Percentiles rank a stretch among this genome's conserved stretches.
These are phyloP conservation scores for Candida ipomoeae DNA, from an alignment of 805 yeast genomes.

Conservation along the genomic window DNA sequence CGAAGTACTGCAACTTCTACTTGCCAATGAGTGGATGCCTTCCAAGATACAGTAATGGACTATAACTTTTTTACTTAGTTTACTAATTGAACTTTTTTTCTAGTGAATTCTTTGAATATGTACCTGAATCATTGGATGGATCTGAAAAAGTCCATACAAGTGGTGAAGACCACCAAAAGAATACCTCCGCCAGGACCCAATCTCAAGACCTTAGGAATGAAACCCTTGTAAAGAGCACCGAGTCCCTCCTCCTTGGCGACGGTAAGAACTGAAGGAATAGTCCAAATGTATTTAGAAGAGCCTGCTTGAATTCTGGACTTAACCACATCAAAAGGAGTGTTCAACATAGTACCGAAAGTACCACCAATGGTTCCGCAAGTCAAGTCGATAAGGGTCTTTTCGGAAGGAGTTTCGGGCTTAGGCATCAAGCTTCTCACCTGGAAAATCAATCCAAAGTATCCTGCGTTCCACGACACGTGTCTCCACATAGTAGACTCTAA, in stretches of 20 bases:
- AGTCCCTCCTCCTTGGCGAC: conserved; percentile 91
- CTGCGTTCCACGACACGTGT: conserved; percentile 96
- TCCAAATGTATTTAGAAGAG: conserved; percentile 87
- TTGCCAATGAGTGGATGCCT: neutral
- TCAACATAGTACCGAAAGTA: conserved; percentile 88
- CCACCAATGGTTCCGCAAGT: conserved; percentile 96
- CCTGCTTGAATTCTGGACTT: conserved; percentile 96
- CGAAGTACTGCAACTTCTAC: neutral
- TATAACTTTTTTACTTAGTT: too few species aligned
- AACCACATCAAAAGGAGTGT: conserved; percentile 97
- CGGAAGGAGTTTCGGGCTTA: conserved; percentile 61
- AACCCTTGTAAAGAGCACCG: conserved; percentile 88
- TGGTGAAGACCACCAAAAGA: conserved; percentile 90
- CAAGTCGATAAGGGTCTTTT: conserved; percentile 81
- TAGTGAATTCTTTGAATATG: neutral
- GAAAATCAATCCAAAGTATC: conserved; percentile 92
- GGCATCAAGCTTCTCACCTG: conserved; percentile 81
- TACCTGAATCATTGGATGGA: conserved; percentile 28
- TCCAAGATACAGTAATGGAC: neutral
- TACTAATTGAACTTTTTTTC: too few species aligned
- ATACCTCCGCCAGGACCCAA: conserved; percentile 99
- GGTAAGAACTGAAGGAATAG: conserved; percentile 69
- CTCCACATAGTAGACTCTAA: conserved; percentile 97
- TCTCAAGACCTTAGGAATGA: conserved; percentile 94
- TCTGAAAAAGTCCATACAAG: conserved; percentile 92